These are phyloP conservation scores for Xylaria castorea DNA, from an alignment of 495 filamentous ascomycete genomes.

Conservation along the genomic window DNA sequence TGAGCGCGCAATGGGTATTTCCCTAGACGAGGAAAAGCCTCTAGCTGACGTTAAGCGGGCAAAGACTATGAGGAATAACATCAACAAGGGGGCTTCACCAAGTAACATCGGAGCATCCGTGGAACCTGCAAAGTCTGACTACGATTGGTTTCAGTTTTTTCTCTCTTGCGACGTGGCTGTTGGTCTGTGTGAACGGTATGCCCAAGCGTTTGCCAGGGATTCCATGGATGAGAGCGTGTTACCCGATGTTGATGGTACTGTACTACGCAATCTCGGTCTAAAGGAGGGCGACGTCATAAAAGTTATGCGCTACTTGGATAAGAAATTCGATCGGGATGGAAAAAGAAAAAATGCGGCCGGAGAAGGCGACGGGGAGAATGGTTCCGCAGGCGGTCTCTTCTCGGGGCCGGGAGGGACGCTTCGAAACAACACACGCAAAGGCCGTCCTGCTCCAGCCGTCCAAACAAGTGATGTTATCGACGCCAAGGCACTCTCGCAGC, in stretches of 20 bases:
- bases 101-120: constrained; percentile 55
- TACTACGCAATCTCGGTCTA: constrained; percentile 83
- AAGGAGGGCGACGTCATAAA: constrained; percentile 97
- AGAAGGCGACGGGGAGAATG: constrained; percentile 56
- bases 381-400: constrained; percentile 72
- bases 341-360: constrained; percentile 64
- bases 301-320: constrained; percentile 88
- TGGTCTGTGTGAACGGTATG: constrained; percentile 91
- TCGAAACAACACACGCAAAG: constrained; percentile 94
- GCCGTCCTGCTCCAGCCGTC: constrained; percentile 81
- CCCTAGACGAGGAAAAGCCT: constrained; percentile 95
- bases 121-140: constrained; percentile 69
- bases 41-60: constrained; percentile 75
- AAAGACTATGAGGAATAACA: constrained; percentile 37
- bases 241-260: constrained; percentile 81
- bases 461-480: constrained; percentile 87
- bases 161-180: constrained; percentile 87
- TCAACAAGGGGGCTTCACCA: constrained; percentile 37
- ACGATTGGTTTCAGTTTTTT: constrained; percentile 99
- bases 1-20: constrained; percentile 82
- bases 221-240: constrained; percentile 94
- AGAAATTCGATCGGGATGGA: constrained; percentile 73
- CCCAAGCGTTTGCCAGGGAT: constrained; percentile 83
- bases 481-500: constrained; percentile 80
- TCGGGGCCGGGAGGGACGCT: constrained; percentile 87